Evolutionary conservation across 169 alveolate species (phyloP), one percentile per base, ranked within the genome.

Genomic region (Eimeria praecox): DNA sequence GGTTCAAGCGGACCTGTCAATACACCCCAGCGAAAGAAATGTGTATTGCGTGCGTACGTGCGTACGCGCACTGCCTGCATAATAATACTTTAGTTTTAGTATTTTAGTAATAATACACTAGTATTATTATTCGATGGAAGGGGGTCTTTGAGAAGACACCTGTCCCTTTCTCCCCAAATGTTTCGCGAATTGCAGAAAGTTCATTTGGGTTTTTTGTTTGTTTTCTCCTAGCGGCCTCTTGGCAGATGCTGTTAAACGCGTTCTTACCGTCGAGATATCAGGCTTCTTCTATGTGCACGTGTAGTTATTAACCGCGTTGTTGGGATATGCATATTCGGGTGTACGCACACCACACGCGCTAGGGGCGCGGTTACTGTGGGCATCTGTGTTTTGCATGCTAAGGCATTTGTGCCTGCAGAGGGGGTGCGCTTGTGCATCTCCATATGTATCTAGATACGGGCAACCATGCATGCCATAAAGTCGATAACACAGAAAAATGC

Each of bases 291-390:
- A 33, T 69, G 30, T 69, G 78, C 78, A 69, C 24, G 78, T 14
- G 78, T 69, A 0, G 9, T 69, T 69, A 69, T n/a, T 33, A 33
- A 33, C 5, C 42, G 78, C 33, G 42, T 6, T 69, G 44, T 69
- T 22, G 78, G 78, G 78, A 33, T 69, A 10, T 69, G 78, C 46
- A 30, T 33, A 33, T 75, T 75, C 86, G 40, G 86, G 86, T 75
- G 86, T 75, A 75, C 86, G 54, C 5, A 75, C 86, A 75, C 86
- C 56, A 69, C 42, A 22, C 78, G 73, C 73, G 78, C 78, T 33
- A 69, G 46, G 42, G 78, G 78, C 78, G 78, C 56, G 86, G 14
- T 18, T 75, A 59, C 86, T 75, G 59, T 59, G 46, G 27, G 44
- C 64, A 52, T n/a, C 64, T 8, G 90, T 46, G 69, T 30, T 42